Base-by-base conservation (phyloP, 225 moss, liverwort and hornwort species). In the Climacium dendroides region DNA sequence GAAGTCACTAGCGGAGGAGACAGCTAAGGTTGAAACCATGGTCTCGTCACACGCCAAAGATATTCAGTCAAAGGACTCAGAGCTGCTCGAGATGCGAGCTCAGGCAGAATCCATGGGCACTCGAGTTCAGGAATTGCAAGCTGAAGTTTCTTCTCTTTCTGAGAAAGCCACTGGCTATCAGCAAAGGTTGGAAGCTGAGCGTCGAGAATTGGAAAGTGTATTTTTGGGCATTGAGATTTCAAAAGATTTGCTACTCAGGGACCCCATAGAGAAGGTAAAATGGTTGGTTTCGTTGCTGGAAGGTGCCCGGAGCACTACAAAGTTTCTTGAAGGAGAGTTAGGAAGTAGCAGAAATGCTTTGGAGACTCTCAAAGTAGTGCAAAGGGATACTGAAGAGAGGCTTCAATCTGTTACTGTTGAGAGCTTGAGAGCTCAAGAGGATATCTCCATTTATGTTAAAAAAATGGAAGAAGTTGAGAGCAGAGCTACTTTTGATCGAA, bases 201-300 rank as follows among this genome's bases (percentile, higher is more conserved):
- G 81, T 82, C 87, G 90, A 83, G 81, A 83, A 87, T 70, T 97
- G 81, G 94, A 95, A 55, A 90, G 81, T 62, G 74, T 78, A 58
- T 85, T 97, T 17, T 85, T 60, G 53, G 89, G 89, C 69, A 74
- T 90, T 80, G 88, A 92, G 66, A 67, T 88, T 34, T 84, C 91
- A 64, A 54, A 62, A 39, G 91, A 93, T 84, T 81, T 91, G 89
- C 86, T 88, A 76, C 88, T 89, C 37, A 73, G 78, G 59, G 89
- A 88, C n/a, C 80, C 93, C 45, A 57, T 90, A 24, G 91, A 95
- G 81, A 96, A 95, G 85, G 89, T 97, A 54, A 89, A 94, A 83
- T 92, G 94, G 93, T 84, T 97, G 89, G 91, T 90, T 77, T 87
- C 85, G 70, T 71, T 87, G 73, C 78, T 96, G 79, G 87, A 91